A percentile compares a stretch with the other conserved stretches of the same genome.
Evolutionary conservation across 371 early-diverging fungal species (phyloP).

Genomic region (Fennellomyces sp.): DNA sequence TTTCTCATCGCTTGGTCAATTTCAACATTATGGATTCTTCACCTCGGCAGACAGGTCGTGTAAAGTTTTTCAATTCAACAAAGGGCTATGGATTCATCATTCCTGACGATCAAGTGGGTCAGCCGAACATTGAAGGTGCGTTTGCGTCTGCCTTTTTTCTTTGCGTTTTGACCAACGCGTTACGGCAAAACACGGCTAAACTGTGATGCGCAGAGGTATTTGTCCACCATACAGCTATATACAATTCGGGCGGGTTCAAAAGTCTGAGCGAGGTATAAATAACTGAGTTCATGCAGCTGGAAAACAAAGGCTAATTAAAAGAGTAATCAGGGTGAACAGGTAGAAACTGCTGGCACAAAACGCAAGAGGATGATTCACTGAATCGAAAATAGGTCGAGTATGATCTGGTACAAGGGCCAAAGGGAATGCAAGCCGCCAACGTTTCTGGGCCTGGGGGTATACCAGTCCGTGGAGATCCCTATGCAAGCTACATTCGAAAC

Average conservation of each 20-base stretch:
- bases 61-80: conserved; percentile 87
- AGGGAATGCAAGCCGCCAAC: conserved; percentile 84
- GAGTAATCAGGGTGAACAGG: conserved; percentile 47
- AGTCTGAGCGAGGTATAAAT: conserved; percentile 76
- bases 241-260: conserved; percentile 85
- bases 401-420: conserved; percentile 78
- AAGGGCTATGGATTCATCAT: conserved; percentile 92
- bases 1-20: not conserved
- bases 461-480: conserved; percentile 76
- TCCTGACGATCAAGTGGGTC: conserved; percentile 59
- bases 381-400: conserved; percentile 84
- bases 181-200: too few relatives aligned
- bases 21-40: not conserved
- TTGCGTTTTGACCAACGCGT: too few relatives aligned
- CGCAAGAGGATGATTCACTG: not conserved
- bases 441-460: conserved; percentile 80
- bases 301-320: not conserved
- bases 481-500: conserved; percentile 8
- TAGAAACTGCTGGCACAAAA: conserved; percentile 12
- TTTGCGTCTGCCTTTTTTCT: too few relatives aligned
- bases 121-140: conserved; percentile 63
- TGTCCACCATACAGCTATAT: conserved; percentile 88
- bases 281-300: not conserved
- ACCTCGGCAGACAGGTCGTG: conserved; percentile 65
- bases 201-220: conserved; percentile 60